A percentile compares a stretch with the other conserved stretches of the same genome.
phyloP scores from a whole-genome alignment of 192 early-diverging fungal genomes.

The Umbelopsis isabellina region DNA sequence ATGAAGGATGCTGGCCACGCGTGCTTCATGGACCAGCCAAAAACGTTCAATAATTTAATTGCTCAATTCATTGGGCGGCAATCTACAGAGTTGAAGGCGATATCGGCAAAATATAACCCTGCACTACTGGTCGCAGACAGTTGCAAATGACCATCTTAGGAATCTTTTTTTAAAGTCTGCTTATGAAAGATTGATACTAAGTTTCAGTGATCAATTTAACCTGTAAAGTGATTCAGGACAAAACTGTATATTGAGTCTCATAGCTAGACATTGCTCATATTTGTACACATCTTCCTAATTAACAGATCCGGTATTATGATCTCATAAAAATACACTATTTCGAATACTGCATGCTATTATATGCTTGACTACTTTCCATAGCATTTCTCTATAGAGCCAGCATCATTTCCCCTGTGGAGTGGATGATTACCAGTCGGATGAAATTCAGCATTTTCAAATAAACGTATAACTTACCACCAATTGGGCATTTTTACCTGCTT shows the following conservation, averaged over 20 bases:
- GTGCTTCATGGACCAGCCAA: conserved; percentile 1
- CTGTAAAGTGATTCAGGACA: too few species aligned
- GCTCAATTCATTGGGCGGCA: neutral
- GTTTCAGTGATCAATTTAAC: too few species aligned
- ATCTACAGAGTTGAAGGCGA: neutral
- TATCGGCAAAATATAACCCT: too few species aligned
- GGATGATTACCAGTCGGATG: neutral
- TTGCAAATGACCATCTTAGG: too few species aligned
- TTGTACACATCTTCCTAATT: too few species aligned
- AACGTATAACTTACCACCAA: conserved; percentile 1
- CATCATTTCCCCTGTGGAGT: neutral
- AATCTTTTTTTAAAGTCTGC: too few species aligned
- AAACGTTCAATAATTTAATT: neutral
- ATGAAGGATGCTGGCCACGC: neutral
- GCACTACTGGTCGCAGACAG: too few species aligned
- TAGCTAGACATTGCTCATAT: too few species aligned
- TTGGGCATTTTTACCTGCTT: conserved; percentile 6
- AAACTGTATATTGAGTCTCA: too few species aligned
- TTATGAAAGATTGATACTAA: too few species aligned
- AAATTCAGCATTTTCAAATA: neutral
- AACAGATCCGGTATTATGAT: too few species aligned
- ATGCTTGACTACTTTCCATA: neutral
- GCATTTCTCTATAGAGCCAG: conserved; percentile 15
- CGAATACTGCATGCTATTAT: neutral
- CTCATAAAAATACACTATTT: too few species aligned